Evolutionary conservation across 73 alveolate species (phyloP).

Genomic region (Halteria grandinella): DNA sequence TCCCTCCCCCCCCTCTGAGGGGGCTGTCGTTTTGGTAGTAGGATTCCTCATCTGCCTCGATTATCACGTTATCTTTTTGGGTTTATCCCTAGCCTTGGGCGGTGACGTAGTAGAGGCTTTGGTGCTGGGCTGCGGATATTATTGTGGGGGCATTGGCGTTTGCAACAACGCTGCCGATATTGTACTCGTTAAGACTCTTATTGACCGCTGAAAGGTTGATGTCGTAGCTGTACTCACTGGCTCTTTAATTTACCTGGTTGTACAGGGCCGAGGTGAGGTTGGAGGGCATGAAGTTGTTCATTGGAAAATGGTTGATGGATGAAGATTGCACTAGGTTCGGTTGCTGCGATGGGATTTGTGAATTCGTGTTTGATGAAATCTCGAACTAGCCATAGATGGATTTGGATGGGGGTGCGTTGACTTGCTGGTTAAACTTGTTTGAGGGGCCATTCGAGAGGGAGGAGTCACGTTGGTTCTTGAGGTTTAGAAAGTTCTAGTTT

Average conservation of each 20-base stretch:
- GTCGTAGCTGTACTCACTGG: slow-evolving; percentile 34
- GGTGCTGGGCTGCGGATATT: neutral
- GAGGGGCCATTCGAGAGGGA: slow-evolving; percentile 15
- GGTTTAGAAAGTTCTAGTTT: neutral
- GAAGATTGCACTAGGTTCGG: too few relatives aligned
- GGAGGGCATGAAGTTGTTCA: slow-evolving; percentile 49
- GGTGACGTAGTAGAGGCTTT: too few relatives aligned
- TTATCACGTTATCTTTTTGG: slow-evolving; percentile 4
- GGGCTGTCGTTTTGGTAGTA: slow-evolving; percentile 48
- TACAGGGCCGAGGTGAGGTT: slow-evolving; percentile 39
- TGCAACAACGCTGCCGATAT: neutral
- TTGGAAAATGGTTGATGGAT: slow-evolving; percentile 29
- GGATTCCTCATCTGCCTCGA: slow-evolving; percentile 51
- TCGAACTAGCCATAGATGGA: slow-evolving; percentile 33
- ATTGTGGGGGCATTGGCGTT: neutral
- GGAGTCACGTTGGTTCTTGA: slow-evolving; percentile 20
- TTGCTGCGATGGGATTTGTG: slow-evolving; percentile 12
- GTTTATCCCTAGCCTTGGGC: too few relatives aligned
- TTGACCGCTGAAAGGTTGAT: slow-evolving; percentile 42
- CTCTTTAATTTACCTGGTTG: slow-evolving; percentile 12
- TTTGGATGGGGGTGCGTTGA: neutral
- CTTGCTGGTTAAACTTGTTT: slow-evolving; percentile 4
- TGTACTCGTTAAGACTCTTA: slow-evolving; percentile 31
- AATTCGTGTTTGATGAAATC: neutral
- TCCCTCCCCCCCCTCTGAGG: slow-evolving; percentile 17